A percentile compares a stretch with the other conserved stretches of the same genome.
Evolutionary conservation across 2,329 filamentous ascomycete species (phyloP).

Genomic region (Trichophyton verrucosum): DNA sequence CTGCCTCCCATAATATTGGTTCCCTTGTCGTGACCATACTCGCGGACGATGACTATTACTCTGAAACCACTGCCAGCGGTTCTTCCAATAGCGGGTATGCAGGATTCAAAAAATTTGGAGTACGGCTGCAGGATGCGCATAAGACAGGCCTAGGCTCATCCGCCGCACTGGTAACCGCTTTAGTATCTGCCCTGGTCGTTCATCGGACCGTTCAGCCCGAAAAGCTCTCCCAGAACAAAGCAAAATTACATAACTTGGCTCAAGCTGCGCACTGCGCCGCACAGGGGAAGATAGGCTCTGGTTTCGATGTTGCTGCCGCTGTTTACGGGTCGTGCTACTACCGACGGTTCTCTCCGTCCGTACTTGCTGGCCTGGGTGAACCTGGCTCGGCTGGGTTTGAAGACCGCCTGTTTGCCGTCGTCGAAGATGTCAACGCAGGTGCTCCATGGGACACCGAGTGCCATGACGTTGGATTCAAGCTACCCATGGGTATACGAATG

Average conservation of each 20-base stretch:
- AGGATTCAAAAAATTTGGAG: constrained; percentile 62
- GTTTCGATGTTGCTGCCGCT: constrained; percentile 88
- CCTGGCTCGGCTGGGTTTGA: constrained; percentile 56
- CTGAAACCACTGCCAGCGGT: constrained; percentile 43
- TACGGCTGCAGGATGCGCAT: constrained; percentile 64
- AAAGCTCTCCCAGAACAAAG: constrained; percentile 39
- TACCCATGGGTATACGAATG: constrained; percentile 63
- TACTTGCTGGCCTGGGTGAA: constrained; percentile 57
- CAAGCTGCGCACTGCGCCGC: constrained; percentile 91
- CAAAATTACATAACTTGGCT: constrained; percentile 75
- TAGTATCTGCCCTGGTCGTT: constrained; percentile 45
- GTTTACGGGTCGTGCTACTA: constrained; percentile 88
- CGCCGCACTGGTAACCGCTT: constrained; percentile 79
- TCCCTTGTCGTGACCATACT: constrained; percentile 72
- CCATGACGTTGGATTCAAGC: constrained; percentile 51
- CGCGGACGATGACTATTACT: constrained; percentile 96
- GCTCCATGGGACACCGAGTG: constrained; percentile 69
- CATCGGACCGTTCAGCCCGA: constrained; percentile 33
- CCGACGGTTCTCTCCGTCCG: constrained; percentile 72
- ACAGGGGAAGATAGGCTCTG: constrained; percentile 90
- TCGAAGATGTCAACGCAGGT: constrained; percentile 45
- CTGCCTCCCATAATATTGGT: constrained; percentile 44
- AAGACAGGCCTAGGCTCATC: constrained; percentile 95
- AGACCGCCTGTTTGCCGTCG: constrained; percentile 48
- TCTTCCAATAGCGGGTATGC: constrained; percentile 22